Evolutionary conservation across 2,329 filamentous ascomycete genomes (phyloP), one percentile per base, ranked within the genome.

Genomic region (Xenosphaeropsis pyriputrescens): DNA sequence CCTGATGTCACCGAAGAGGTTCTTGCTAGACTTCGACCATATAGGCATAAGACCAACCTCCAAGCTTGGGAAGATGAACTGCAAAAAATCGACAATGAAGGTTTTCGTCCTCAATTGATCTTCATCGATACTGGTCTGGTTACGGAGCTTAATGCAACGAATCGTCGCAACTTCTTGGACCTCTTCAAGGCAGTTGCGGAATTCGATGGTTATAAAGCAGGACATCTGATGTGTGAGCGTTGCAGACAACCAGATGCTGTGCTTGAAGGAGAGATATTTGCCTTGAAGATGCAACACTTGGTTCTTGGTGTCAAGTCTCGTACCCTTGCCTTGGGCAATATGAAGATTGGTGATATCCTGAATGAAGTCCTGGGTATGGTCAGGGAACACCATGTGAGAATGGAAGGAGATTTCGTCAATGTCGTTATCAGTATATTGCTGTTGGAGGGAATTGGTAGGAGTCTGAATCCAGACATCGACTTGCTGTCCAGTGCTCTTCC

Each of bases 321-420:
- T 32, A 98, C 91, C 0, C 79, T 98, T 39, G 88, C 91, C 0
- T 68, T 98, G 0, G 89, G 89, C 4, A 94, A 85, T 52, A 81
- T 98, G 60, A 93, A 88, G 62, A 95, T 98, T 44, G 91, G 91
- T 9, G 91, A 98, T 49, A 86, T 98, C 15, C 61, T 98, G 19
- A 86, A 91, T 51, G 74, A 93, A 49, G 91, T 96, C 0, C 65
- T 98, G 33, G 70, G 70, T 41, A 95, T 98, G 86, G 91, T 98
- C 19, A 75, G 91, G 39, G 65, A 68, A 8, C 91, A 98, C 56
- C 91, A 98, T 54, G 91, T 98, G 4, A 72, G 91, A 7, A 71
- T 98, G 36, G 91, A 98, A 58, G 91, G 91, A 7, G 91, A 98
- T 56, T 98, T 96, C 54, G 86, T 98, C 54, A 98, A 98, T 53